Evolutionary conservation across 768 basidiomycete species (phyloP).

Genomic region (Saitozyma sp.): DNA sequence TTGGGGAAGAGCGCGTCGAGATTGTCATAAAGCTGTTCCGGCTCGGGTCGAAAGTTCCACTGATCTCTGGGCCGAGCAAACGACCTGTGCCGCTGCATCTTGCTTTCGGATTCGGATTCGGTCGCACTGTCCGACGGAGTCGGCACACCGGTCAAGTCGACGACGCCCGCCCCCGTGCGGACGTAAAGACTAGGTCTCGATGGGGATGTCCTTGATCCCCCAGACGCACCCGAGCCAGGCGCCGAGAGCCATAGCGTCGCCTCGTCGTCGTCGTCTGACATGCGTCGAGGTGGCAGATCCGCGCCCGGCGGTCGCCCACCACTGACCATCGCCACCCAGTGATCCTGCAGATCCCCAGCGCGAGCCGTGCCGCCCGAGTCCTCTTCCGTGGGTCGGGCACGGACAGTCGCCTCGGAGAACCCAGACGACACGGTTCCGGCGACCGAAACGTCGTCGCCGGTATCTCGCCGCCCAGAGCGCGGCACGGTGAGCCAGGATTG

Average conservation of each 20-base stretch:
- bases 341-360: constrained; percentile 35
- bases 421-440: constrained; percentile 37
- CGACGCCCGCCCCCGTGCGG: constrained; percentile 19
- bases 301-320: constrained; percentile 11
- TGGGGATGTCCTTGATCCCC: constrained; percentile 33
- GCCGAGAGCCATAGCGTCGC: constrained; percentile 47
- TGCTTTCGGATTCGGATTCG: constrained; percentile 32
- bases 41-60: constrained; percentile 86
- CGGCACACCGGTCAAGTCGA: constrained; percentile 8
- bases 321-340: constrained; percentile 33
- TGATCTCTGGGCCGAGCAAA: constrained; percentile 68
- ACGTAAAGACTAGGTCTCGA: constrained; percentile 28
- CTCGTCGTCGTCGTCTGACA: constrained; percentile 35
- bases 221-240: constrained; percentile 7
- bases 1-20: constrained; percentile 94
- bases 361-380: constrained; percentile 46
- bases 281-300: neutral
- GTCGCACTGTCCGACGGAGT: constrained; percentile 35
- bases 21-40: constrained; percentile 89
- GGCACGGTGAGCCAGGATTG: constrained; percentile 17
- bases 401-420: constrained; percentile 23
- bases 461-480: constrained; percentile 17
- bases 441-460: constrained; percentile 24
- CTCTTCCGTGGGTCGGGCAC: constrained; percentile 33
- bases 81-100: constrained; percentile 55